Base-by-base conservation (phyloP, 805 yeast species). In the Lipomyces yamadae region DNA sequence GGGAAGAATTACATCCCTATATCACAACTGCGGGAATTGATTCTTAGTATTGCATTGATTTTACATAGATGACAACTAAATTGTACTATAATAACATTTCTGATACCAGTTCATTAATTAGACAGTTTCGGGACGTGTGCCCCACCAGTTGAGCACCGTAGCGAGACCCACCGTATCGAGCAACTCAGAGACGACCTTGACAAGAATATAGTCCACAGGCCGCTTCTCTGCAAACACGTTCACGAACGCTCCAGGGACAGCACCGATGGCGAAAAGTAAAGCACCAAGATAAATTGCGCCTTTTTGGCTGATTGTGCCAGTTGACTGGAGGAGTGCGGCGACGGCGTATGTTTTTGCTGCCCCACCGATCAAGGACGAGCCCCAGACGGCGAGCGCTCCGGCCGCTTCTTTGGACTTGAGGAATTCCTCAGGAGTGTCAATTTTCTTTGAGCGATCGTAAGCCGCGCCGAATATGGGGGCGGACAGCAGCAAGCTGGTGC, bases 121-220 rank as follows among this genome's bases (percentile, higher is more conserved):
- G 34, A 60, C 57, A n/a, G 61, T 37, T 2, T 62, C 67, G 7
- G 71, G 68, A 48, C 73, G 61, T 50, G 75, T 74, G 8, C 79
- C 78, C 78, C 78, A 77, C 81, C 81, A 78, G 67, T 78, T 77
- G 60, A 80, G 74, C 30, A 76, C 74, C 45, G 78, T 72, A 4
- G 82, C 73, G 48, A 80, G 74, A 18, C 82, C 82, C 35, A 80
- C 81, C 34, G 82, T 80, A 74, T 80, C 82, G 34, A 80, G 72
- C 48, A 79, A 64, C 60, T 78, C 72, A 18, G 76, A 72, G 18
- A 75, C 77, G 39, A 72, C 62, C 68, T 74, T 71, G 60, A 78
- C 76, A 35, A 75, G 70, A 37, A 80, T 63, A 39, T 75, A 74
- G 66, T 80, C 81, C 8, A 74, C 33, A 15, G 80, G 76, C 65